A percentile compares a stretch with the other conserved stretches of the same genome.
These are phyloP conservation scores for Talaromyces thailandensis DNA, from an alignment of 495 filamentous ascomycete genomes.

Conservation along the genomic window DNA sequence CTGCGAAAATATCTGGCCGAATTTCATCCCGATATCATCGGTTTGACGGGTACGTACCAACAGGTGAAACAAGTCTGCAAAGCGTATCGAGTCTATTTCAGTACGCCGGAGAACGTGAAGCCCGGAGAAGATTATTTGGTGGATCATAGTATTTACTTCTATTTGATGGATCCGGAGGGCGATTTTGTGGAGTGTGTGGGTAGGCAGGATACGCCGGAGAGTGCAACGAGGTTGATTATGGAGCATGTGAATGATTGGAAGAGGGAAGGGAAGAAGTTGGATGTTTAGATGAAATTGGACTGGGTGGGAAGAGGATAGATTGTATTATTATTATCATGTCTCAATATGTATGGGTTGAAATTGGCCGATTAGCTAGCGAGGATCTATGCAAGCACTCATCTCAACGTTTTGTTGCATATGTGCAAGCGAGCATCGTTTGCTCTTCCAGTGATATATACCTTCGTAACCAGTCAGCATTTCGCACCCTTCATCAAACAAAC, in stretches of 20 bases:
- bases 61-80: slow-evolving; percentile 89
- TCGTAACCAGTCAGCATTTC: neutral
- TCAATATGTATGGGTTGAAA: neutral
- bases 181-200: slow-evolving; percentile 98
- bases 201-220: slow-evolving; percentile 81
- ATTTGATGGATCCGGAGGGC: slow-evolving; percentile 96
- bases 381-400: neutral
- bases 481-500: neutral
- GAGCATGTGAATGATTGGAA: slow-evolving; percentile 91
- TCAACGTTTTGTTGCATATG: neutral
- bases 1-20: slow-evolving; percentile 78
- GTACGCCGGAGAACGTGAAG: slow-evolving; percentile 77
- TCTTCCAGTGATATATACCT: neutral
- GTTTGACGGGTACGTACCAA: slow-evolving; percentile 87
- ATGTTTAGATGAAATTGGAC: slow-evolving; percentile 15
- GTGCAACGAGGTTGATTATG: slow-evolving; percentile 73
- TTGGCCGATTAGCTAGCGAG: neutral
- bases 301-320: slow-evolving; percentile 16
- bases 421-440: neutral
- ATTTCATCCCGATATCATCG: slow-evolving; percentile 83
- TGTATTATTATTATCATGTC: slow-evolving; percentile 11
- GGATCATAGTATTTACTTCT: slow-evolving; percentile 99
- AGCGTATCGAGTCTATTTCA: slow-evolving; percentile 94
- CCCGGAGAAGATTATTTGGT: slow-evolving; percentile 94
- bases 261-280: slow-evolving; percentile 39